Evolutionary conservation across 495 filamentous ascomycete genomes (phyloP), one percentile per base, ranked within the genome.

Genomic region (Penicillium malachiteum): DNA sequence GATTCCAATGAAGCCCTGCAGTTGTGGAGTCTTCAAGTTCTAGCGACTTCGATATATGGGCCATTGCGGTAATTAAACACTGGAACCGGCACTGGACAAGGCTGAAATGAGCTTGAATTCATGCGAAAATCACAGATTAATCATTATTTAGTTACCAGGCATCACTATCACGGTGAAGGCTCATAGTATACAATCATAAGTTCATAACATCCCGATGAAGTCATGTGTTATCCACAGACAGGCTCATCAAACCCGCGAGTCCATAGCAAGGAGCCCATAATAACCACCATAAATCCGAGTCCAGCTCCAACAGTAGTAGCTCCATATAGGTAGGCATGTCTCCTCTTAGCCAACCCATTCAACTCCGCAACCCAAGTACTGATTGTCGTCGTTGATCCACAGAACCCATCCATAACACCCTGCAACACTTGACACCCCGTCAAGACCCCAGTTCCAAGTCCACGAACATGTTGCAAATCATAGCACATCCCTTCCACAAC

Each of bases 291-390:
- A 7, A 91, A 68, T 13, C 74, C 84, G 57, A 95, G 68, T 3
- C 80, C 88, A 5, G 78, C 78, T 0, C 67, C 65, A 1, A 96
- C 78, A 69, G 89, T 97, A 37, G 66, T 55, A 0, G 68, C 63
- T 0, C 88, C 91, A 72, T 97, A 97, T 0, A 85, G 50, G 74
- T 93, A 96, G 0, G 85, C 85, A 74, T 92, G 76, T 17, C 79
- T 68, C 32, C 85, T 75, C 59, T 48, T 58, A 9, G 79, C 68
- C 66, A 96, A 64, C 3, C 82, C 84, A 55, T 83, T 82, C 65
- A 96, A 64, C 78, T 97, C 93, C 9, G 77, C 72, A 12, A 94
- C 88, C 90, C 91, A 96, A 5, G 92, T 97, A 62, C 87, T 92
- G n/a, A 97, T 84, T 9, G 93, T 97, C 10, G 92, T 96, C 64